These are phyloP conservation scores for Monosporascus sp. DNA, from an alignment of 2,329 filamentous ascomycete genomes.

Conservation along the genomic window DNA sequence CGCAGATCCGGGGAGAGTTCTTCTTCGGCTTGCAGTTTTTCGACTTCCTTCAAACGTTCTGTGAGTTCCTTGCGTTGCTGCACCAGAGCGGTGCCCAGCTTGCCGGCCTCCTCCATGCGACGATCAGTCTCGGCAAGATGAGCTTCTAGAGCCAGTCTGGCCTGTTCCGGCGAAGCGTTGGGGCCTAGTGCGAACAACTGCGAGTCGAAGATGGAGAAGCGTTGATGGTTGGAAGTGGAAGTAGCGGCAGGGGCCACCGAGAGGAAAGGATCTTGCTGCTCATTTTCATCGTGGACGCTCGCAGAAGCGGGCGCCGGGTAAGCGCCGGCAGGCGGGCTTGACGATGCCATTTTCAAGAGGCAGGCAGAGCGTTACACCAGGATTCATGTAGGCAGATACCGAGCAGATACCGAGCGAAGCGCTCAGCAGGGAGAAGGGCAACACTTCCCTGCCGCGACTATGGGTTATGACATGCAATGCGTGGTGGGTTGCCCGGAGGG, in stretches of 20 bases:
- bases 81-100: slow-evolving; percentile 75
- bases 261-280: slow-evolving; percentile 54
- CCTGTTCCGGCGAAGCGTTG: slow-evolving; percentile 74
- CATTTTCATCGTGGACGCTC: slow-evolving; percentile 9
- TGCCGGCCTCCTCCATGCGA: slow-evolving; percentile 84
- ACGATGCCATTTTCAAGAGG: slow-evolving; percentile 35
- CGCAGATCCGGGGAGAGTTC: slow-evolving; percentile 80
- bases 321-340: slow-evolving; percentile 34
- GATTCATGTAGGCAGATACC: neutral
- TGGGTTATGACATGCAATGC: neutral
- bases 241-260: slow-evolving; percentile 24
- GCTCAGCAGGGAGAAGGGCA: neutral
- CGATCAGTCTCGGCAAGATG: slow-evolving; percentile 91
- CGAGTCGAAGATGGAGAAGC: slow-evolving; percentile 79
- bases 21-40: slow-evolving; percentile 67
- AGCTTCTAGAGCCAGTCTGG: slow-evolving; percentile 81
- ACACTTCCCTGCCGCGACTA: neutral
- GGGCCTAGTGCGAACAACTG: slow-evolving; percentile 74
- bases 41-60: slow-evolving; percentile 78
- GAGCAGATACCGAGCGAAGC: neutral
- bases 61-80: slow-evolving; percentile 80
- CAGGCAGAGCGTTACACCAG: slow-evolving; percentile 4
- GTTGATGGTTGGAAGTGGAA: slow-evolving; percentile 47
- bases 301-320: slow-evolving; percentile 30
- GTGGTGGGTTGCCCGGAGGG: neutral